Base-by-base conservation (phyloP, 1,284 basidiomycete genomes). In the Gomphus bonarii region DNA sequence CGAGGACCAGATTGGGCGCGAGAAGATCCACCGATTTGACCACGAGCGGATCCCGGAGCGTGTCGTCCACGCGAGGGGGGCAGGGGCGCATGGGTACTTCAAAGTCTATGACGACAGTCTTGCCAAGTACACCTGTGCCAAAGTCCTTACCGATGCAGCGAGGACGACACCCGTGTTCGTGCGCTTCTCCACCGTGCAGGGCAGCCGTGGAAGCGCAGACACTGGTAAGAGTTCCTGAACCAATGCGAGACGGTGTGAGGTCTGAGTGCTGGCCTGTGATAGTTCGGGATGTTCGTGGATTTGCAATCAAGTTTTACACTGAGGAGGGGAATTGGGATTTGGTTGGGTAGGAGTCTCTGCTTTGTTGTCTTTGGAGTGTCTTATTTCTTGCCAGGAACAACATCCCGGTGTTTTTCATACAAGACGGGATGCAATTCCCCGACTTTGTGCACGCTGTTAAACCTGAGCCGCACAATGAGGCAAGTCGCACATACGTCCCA, bases 31-130 rank as follows among this genome's bases (percentile, higher is more conserved):
- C 55, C 78, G 84, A 31, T 91, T 91, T 64, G 87, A 89, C 67
- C 88, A 90, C 64, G 89, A 91, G 67, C 84, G 88, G 42, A 91
- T 92, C 58, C 89, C 88, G n/a, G 88, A 87, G 72, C 84, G 80
- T 49, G 78, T 78, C 16, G 79, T 81, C 11, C 88, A 91, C 65
- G 87, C 88, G 54, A 81, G 88, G 44, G 90, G 88, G n/a, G 70
- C 82, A 22, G 90, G 80, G 58, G 89, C 87, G 6, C 88, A 91
- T 67, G 89, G 90, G 1, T 78, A 82, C 65, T 93, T 93, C 76
- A 83, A 78, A 67, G 79, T 86, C 1, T 82, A 81, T 65, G 79
- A 86, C 60, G 69, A 79, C 55, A 69, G 77, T 44, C 81, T 82
- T 44, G 73, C 76, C 9, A 82, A 85, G 63, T 83, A 82, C 65